Evolutionary conservation across 805 yeast genomes (phyloP).

Genomic region (Starmerella bacillaris): DNA sequence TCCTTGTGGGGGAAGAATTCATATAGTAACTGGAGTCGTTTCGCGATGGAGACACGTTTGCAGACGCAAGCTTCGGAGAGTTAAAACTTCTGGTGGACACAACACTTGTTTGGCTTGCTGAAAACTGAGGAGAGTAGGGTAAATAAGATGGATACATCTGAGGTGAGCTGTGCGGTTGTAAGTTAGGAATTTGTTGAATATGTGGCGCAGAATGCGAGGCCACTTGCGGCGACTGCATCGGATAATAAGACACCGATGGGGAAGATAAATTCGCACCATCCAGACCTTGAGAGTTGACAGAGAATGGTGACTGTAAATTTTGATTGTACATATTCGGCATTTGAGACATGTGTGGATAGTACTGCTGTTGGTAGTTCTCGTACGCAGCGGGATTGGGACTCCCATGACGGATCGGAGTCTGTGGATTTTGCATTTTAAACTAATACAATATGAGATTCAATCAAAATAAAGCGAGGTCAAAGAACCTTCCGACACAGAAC

Average conservation of each 20-base stretch:
- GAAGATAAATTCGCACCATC: not conserved
- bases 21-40: not conserved
- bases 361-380: not conserved
- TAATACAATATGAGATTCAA: too few species aligned
- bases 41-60: constrained; percentile 1
- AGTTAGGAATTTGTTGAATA: constrained; percentile 5
- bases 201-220: constrained; percentile 1
- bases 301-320: constrained; percentile 1
- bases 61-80: not conserved
- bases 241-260: not conserved
- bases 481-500: too few species aligned
- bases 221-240: not conserved
- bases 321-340: not conserved
- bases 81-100: constrained; percentile 8
- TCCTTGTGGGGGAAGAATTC: not conserved
- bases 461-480: too few species aligned
- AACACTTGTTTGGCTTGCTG: constrained; percentile 12
- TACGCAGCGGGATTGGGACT: constrained; percentile 1
- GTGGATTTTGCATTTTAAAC: not conserved
- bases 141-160: constrained; percentile 8
- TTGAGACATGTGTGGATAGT: not conserved
- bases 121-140: constrained; percentile 11
- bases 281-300: not conserved
- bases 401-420: not conserved
- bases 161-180: constrained; percentile 2